Base-by-base conservation (phyloP, 106 monocot species). In the Xerophyta viscosa region DNA sequence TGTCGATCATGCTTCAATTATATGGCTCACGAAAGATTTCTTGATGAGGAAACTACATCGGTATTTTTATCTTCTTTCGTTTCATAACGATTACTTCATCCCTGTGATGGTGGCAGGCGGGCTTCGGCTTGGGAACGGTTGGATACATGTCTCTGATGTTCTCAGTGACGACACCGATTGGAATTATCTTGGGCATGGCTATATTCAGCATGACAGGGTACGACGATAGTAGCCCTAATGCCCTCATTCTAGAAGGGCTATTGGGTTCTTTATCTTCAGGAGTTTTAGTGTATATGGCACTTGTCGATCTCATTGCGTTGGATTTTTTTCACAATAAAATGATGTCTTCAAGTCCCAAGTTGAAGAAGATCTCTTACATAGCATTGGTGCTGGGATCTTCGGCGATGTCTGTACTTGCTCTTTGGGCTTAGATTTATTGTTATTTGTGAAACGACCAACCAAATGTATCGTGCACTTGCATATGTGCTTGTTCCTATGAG, bases 281-380 rank as follows among this genome's bases (percentile, higher is more conserved):
- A 37, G 73, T 88, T 27, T 71, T 94, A 22, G 61, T 94, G 3
- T 94, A 96, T 41, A 96, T 88, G 94, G 88, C 84, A 12, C 70
- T 96, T 29, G 94, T 94, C 11, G 88, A 94, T 73, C 77, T 93
- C 24, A 77, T 93, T 46, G 83, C 88, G 1, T 57, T 67, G 27
- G 94, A 94, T 65, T 88, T 94, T 69, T 94, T 94, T 64, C 88
- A 94, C 48, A 81, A 75, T 52, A 88, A 81, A 46, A 42, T 53
- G 18, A 94, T 84, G 81, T 68, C 77, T n/a, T 73, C 81, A 1
- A 76, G 44, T 30, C 37, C 64, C 15, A 9, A 42, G 17, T 51
- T 94, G 63, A 88, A 84, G 64, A 88, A 76, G 78, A 29, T 53
- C 21, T 81, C 64, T 20, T 94, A 74, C 52, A 29, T 65, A 24